phyloP scores from a whole-genome alignment of 495 filamentous ascomycete species.

The Aspergillus hancockii region DNA sequence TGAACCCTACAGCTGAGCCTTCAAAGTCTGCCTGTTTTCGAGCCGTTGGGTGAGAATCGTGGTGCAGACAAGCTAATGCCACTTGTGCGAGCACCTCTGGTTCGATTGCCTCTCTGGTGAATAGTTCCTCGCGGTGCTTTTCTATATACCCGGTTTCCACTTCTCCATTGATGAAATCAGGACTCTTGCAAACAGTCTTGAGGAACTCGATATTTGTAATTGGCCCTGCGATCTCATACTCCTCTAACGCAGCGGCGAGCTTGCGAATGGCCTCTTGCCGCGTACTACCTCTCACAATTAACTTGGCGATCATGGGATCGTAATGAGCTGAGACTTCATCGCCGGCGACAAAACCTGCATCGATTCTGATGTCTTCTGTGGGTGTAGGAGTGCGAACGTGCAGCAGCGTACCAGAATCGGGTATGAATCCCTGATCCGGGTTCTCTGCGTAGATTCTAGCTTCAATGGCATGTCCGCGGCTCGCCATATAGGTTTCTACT shows the following conservation, averaged over 20 bases:
- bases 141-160: conserved; percentile 97
- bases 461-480: conserved; percentile 85
- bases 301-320: conserved; percentile 98
- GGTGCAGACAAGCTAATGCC: conserved; percentile 68
- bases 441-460: conserved; percentile 97
- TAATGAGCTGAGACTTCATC: conserved; percentile 95
- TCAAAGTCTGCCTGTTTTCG: conserved; percentile 25
- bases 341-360: conserved; percentile 87
- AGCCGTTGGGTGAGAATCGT: conserved; percentile 28
- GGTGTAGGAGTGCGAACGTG: conserved; percentile 75
- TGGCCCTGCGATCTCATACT: conserved; percentile 90
- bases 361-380: conserved; percentile 76
- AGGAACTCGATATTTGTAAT: conserved; percentile 97
- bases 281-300: conserved; percentile 84
- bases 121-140: conserved; percentile 77
- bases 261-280: conserved; percentile 82
- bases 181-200: conserved; percentile 77
- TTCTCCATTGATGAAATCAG: conserved; percentile 80
- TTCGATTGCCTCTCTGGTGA: conserved; percentile 51
- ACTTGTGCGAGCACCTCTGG: conserved; percentile 79
- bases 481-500: conserved; percentile 73
- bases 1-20: conserved; percentile 52
- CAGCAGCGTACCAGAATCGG: conserved; percentile 85
- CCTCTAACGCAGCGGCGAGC: conserved; percentile 74
- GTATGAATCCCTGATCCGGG: conserved; percentile 84